phyloP scores from a whole-genome alignment of 139 green algal genomes.

The Trebouxia sp. region DNA sequence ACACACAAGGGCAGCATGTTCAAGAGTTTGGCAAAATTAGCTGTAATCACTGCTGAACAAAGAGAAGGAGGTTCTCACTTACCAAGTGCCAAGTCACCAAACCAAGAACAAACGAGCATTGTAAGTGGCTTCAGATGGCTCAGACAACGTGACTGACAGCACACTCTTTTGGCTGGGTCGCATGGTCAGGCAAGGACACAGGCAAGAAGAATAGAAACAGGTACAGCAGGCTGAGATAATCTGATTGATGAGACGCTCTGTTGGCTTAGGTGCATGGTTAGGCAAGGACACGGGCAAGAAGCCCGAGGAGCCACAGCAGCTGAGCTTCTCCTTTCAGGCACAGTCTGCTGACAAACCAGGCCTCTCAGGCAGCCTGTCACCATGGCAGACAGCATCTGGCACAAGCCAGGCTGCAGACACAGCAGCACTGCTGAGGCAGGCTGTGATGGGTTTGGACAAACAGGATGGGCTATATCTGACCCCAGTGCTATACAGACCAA shows the following conservation, averaged over 20 bases:
- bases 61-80: no score
- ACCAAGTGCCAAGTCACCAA: no score
- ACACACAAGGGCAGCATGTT: no score
- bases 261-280: background rate
- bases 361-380: background rate
- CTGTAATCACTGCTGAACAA: no score
- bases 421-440: background rate
- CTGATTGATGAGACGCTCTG: no score
- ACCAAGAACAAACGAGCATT: no score
- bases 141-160: no score
- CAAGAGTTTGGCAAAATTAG: no score
- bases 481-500: conserved; percentile 47
- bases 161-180: no score
- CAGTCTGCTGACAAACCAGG: conserved; percentile 27
- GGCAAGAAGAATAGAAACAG: background rate
- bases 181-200: background rate
- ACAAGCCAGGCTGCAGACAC: background rate
- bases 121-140: no score
- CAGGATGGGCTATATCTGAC: conserved; percentile 44
- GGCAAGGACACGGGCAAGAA: background rate
- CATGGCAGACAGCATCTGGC: background rate
- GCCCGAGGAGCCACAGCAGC: conserved; percentile 3
- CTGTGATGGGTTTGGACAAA: conserved; percentile 33
- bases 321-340: conserved; percentile 46
- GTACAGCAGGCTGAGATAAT: no score